Base-by-base conservation (phyloP, 495 filamentous ascomycete species). In the Hypomontagnella monticulosa region DNA sequence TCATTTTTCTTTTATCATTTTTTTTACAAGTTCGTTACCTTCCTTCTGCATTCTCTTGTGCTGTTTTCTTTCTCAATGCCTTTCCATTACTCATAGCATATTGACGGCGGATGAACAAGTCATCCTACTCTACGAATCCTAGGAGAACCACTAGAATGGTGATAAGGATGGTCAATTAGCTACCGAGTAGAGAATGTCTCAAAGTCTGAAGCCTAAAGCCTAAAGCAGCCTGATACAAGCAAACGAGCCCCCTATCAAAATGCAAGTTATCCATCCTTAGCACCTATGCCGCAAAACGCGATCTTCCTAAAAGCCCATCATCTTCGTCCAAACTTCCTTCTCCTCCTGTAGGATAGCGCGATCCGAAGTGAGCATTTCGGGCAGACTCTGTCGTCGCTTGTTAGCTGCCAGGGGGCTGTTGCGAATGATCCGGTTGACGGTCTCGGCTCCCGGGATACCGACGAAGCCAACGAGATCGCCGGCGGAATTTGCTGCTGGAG, bases 241-340 rank as follows among this genome's bases (percentile, higher is more conserved):
- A 27, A 27, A 27, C 23, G 23, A 6, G 23, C 23, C 6, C 23
- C 23, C 23, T 6, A 6, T 6, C 23, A 27, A 20, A 37, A 15
- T 53, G 19, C 30, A 42, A 48, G 23, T 27, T 30, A 32, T 32
- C 10, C 44, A 32, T 32, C 10, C 44, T 15, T 5, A n/a, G 2
- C 44, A 43, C 10, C 3, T 9, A 43, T 16, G 4, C 7, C 20
- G 38, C 38, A n/a, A 5, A 33, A 32, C 7, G 30, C 30, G 16
- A 42, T 27, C 9, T 2, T 46, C 12, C 37, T 14, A 57, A 46
- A 57, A 57, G 10, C 41, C 53, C 40, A 57, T 57, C 53, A 63
- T 63, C 51, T 44, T 51, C 8, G 43, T 57, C 61, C 61, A 64
- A 2, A 64, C 1, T n/a, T 50, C 61, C 30, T 46, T 46, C 51